Conservation (phyloP, 371 early-diverging fungal genomes). For the Zopfochytrium polystomum region DNA sequence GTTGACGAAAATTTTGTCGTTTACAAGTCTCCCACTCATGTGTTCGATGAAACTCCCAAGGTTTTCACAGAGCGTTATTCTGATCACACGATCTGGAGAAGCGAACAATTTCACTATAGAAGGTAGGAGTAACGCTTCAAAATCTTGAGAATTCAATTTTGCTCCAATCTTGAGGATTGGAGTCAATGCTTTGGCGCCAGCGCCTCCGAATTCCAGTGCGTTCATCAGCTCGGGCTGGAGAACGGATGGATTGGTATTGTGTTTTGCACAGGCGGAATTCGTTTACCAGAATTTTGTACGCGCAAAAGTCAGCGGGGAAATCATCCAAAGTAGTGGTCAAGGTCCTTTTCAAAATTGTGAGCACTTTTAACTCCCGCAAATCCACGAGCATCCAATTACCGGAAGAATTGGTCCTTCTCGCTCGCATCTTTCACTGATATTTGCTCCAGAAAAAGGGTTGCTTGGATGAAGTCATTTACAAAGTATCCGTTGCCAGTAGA, state of each 20-base stretch:
- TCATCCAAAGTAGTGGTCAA: constrained; percentile 59
- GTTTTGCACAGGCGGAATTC: not conserved
- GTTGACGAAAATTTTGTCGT: constrained; percentile 83
- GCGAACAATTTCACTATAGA: constrained; percentile 82
- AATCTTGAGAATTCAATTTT: constrained; percentile 68
- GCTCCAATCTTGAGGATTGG: constrained; percentile 84
- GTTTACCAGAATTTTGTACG: constrained; percentile 62
- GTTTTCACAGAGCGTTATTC: constrained; percentile 80
- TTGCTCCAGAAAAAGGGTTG: constrained; percentile 80
- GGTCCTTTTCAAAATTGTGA: constrained; percentile 34
- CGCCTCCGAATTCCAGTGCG: constrained; percentile 89
- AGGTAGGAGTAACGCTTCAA: constrained; percentile 63
- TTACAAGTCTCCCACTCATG: constrained; percentile 65
- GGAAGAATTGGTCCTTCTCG: constrained; percentile 76
- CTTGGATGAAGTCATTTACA: constrained; percentile 71
- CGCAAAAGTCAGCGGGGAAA: constrained; percentile 79
- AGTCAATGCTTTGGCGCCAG: constrained; percentile 77
- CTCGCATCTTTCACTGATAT: constrained; percentile 78
- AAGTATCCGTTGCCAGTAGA: constrained; percentile 65
- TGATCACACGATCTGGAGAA: constrained; percentile 82
- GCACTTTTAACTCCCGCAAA: not conserved
- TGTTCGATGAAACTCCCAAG: constrained; percentile 69
- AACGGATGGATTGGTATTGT: not conserved
- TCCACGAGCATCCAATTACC: constrained; percentile 35
- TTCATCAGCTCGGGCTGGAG: constrained; percentile 76